These are phyloP conservation scores for Calocybe cyanea DNA, from an alignment of 768 basidiomycete genomes.

Conservation along the genomic window DNA sequence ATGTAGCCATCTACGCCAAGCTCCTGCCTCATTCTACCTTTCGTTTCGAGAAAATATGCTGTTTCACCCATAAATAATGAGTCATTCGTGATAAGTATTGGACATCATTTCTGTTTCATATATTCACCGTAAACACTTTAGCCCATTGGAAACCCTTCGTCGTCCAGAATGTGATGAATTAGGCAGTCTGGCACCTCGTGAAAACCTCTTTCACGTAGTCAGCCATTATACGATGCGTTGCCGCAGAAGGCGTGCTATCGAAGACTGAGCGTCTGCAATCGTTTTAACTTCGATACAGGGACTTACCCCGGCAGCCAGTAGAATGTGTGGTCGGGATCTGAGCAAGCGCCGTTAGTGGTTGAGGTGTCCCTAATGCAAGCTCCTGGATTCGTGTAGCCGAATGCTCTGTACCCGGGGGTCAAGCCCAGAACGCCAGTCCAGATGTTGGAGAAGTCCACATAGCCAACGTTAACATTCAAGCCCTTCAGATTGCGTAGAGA, in stretches of 20 bases:
- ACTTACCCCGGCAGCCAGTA: conserved; percentile 21
- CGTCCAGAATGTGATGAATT: too few relatives aligned
- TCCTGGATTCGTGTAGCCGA: conserved; percentile 41
- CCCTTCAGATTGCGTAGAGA: conserved; percentile 23
- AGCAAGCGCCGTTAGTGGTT: conserved; percentile 15
- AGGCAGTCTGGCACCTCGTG: conserved; percentile 7
- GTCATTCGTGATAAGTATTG: too few relatives aligned
- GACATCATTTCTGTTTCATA: too few relatives aligned
- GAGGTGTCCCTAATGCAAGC: conserved; percentile 11
- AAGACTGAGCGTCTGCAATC: neutral
- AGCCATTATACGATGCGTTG: conserved; percentile 17
- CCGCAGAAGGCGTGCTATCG: conserved; percentile 13
- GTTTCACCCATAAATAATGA: too few relatives aligned
- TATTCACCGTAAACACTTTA: too few relatives aligned
- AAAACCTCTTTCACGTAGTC: conserved; percentile 17
- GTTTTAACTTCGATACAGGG: neutral
- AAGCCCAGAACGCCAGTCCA: conserved; percentile 42
- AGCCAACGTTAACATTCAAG: conserved; percentile 35
- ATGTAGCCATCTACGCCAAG: too few relatives aligned
- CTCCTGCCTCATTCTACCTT: too few relatives aligned
- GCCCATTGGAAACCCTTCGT: too few relatives aligned
- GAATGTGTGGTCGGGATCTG: conserved; percentile 17
- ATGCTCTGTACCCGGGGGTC: conserved; percentile 42
- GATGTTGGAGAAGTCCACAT: conserved; percentile 41
- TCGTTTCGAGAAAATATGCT: too few relatives aligned